Base-by-base conservation (phyloP, 2,329 filamentous ascomycete species). In the Trichoderma sp. region DNA sequence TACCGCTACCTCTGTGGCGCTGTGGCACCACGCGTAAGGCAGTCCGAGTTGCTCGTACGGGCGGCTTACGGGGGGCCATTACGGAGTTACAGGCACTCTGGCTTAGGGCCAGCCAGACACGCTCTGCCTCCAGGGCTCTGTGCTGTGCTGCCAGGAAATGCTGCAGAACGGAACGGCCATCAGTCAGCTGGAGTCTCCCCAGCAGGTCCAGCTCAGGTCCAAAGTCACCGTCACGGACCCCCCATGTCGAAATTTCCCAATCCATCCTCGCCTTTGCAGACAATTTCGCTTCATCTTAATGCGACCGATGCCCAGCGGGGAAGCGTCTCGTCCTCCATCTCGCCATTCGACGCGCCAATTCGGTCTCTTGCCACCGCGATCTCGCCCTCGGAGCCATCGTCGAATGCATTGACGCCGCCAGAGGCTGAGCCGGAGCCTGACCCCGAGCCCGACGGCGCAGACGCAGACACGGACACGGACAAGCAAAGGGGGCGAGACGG, bases 371-470 rank as follows among this genome's bases (percentile, higher is more conserved):
- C 50, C 50, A 56, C 50, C 50, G 50, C 45, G 59, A 35, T 18
- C 63, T 62, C 62, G 71, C 24, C 24, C 41, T 35, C 33, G 29
- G 53, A 41, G 71, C 60, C 71, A 63, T 71, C 66, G 38, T 75
- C 73, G 73, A 71, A 75, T 75, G 73, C 73, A 62, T 75, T 71
- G 73, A 75, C 45, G 63, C 50, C 63, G 41, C 59, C 71, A 64
- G 60, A 73, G 71, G 71, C 60, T 35, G 71, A 73, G 71, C 71
- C 71, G 71, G 75, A 76, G 75, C 75, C 75, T 64, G 75, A 74
- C 73, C 64, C 73, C 65, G 73, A 71, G 66, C 65, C 73, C 69
- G 56, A 63, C 71, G 71, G 31, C 11, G 71, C 38, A 64, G 38
- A 65, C 33, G 60, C 38, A 16, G 41, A 65, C 33, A 66, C 35